Percentiles rank a stretch among this genome's conserved stretches.
phyloP scores from a whole-genome alignment of 768 basidiomycete species.

The Kwoniella europaea region DNA sequence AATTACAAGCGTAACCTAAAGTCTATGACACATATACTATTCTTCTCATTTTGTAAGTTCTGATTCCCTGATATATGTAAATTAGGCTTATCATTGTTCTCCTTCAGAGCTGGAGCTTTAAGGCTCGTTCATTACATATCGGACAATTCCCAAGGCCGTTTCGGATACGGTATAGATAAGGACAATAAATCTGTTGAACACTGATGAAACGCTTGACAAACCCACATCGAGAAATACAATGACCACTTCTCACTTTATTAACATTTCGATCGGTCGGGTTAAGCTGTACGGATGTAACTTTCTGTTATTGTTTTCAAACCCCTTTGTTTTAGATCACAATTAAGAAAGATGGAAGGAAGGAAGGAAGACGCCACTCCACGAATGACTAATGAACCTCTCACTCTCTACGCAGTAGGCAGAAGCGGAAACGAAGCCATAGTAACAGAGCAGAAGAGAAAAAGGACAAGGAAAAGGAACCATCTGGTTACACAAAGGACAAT shows the following conservation, averaged over 20 bases:
- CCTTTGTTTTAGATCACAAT: not conserved
- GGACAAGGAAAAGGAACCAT: not conserved
- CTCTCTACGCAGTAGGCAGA: too few relatives aligned
- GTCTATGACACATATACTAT: not conserved
- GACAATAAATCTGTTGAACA: not conserved
- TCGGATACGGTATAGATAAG: not conserved
- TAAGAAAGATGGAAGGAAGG: not conserved
- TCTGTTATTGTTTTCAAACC: not conserved
- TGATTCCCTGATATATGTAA: not conserved
- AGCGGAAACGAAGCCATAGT: too few relatives aligned
- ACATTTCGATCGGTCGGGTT: not conserved
- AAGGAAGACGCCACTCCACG: not conserved
- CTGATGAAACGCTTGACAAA: not conserved
- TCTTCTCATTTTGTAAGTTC: not conserved
- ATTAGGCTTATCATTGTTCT: conserved; percentile 4
- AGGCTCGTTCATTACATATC: too few relatives aligned
- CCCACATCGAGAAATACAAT: not conserved
- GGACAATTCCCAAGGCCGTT: not conserved
- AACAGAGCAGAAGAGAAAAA: too few relatives aligned
- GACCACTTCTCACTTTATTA: not conserved
- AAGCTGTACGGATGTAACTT: not conserved
- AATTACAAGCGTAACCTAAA: not conserved
- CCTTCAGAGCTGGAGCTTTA: not conserved
- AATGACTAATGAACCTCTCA: not conserved
- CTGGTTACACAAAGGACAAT: not conserved